Evolutionary conservation across 1,284 basidiomycete genomes (phyloP), one percentile per base, ranked within the genome.

Genomic region (Schizophyllum amplum): DNA sequence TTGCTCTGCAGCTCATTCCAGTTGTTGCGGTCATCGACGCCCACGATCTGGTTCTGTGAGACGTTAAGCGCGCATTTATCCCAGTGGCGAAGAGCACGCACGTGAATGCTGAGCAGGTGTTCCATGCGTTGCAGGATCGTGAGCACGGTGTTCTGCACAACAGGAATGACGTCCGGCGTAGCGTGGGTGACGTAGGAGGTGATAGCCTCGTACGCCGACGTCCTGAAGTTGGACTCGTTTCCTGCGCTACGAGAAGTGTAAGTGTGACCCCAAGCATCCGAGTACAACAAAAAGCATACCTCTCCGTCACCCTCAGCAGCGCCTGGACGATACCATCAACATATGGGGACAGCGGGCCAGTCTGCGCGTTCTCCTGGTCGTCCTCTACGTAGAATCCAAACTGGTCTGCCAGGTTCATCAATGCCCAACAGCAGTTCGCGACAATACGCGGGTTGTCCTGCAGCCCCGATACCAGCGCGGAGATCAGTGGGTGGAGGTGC

Each of bases 1-100:
- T 96, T 97, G 73, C 92, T 90, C 72, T 98, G 95, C 48, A 99
- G 79, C 71, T 99, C 96, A 68, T 95, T 96, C 94, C 96, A 98
- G 77, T 98, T 99, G 74, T 96, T 96, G 63, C 93, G 86, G 70
- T 99, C 96, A 72, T 99, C 96, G 49, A 89, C 80, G 54, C 96
- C 97, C 51, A 99, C 78, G 55, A 99, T 90, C 75, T 99, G 96
- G 71, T 90, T 91, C 83, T 95, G 70, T 54, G 52, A 5, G n/a
- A n/a, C n/a, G n/a, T n/a, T n/a, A n/a, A n/a, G n/a, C n/a, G n/a
- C n/a, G n/a, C n/a, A n/a, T n/a, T n/a, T n/a, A n/a, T n/a, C n/a
- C n/a, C n/a, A n/a, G n/a, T n/a, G n/a, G n/a, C n/a, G n/a, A 26
- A 49, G 6, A 48, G 48, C 42, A 64, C 71, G 61, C 63, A 87